Percentiles rank a stretch among this genome's conserved stretches.
Evolutionary conservation across 2,329 filamentous ascomycete genomes (phyloP).

Genomic region (Pseudogymnoascus destructans): DNA sequence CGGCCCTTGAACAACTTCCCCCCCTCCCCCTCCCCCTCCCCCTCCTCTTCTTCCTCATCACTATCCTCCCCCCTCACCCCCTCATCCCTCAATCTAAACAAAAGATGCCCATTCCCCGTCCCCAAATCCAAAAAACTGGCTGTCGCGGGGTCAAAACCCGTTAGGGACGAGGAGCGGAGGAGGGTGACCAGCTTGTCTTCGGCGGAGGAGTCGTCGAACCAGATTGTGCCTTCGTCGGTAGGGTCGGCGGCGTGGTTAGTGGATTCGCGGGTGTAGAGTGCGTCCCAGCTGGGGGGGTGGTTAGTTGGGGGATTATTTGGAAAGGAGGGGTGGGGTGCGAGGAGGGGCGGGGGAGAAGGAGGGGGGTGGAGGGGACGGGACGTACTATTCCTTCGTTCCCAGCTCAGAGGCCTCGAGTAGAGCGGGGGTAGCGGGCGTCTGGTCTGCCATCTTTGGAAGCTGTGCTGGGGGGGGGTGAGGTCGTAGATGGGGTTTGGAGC

Average conservation of each 20-base stretch:
- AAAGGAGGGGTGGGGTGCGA: background rate
- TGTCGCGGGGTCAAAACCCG: background rate
- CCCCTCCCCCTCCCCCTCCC: slow-evolving; percentile 13
- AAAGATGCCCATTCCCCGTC: slow-evolving; percentile 83
- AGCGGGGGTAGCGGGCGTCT: slow-evolving; percentile 29
- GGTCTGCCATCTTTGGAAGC: background rate
- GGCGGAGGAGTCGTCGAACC: slow-evolving; percentile 90
- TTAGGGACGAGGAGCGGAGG: slow-evolving; percentile 34
- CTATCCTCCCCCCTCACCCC: slow-evolving; percentile 17
- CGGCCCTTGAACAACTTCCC: slow-evolving; percentile 44
- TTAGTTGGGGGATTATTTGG: background rate
- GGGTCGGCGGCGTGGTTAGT: slow-evolving; percentile 59
- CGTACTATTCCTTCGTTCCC: slow-evolving; percentile 84
- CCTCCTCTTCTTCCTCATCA: slow-evolving; percentile 28
- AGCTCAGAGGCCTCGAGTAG: slow-evolving; percentile 63
- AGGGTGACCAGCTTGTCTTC: slow-evolving; percentile 66
- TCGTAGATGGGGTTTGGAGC: background rate
- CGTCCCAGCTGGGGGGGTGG: slow-evolving; percentile 50
- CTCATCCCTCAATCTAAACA: slow-evolving; percentile 61
- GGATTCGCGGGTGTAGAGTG: slow-evolving; percentile 58
- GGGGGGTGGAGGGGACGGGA: slow-evolving; percentile 16
- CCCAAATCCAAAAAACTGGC: slow-evolving; percentile 67
- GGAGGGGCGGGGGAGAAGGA: background rate
- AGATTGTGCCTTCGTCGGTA: slow-evolving; percentile 73
- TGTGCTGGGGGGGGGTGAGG: background rate